Conservation (phyloP, 2,329 filamentous ascomycete genomes). For the Alternaria sp. region DNA sequence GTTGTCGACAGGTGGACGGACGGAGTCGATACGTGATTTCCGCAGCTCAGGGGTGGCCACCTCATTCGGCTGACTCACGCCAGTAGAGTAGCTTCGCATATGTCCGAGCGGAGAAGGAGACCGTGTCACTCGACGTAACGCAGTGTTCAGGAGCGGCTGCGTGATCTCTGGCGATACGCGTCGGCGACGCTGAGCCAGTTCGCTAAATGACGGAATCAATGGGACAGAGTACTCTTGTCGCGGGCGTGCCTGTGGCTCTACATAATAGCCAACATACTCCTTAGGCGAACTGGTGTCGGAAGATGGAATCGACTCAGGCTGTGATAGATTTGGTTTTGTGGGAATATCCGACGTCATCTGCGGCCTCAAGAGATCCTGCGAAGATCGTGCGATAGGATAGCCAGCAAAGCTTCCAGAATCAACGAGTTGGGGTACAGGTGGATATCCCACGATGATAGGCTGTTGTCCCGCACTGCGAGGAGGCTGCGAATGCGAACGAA, state of each 20-base stretch:
- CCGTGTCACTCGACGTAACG: conserved; percentile 46
- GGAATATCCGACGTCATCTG: conserved; percentile 28
- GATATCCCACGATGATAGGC: conserved; percentile 49
- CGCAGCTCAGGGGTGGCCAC: conserved; percentile 20
- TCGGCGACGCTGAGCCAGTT: conserved; percentile 50
- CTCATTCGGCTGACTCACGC: conserved; percentile 20
- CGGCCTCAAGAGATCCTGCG: conserved; percentile 33
- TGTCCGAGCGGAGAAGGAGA: conserved; percentile 57
- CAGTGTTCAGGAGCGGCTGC: conserved; percentile 47
- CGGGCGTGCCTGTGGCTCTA: conserved; percentile 50
- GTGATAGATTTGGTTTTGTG: conserved; percentile 26
- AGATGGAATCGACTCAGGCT: conserved; percentile 25
- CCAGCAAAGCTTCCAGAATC: conserved; percentile 38
- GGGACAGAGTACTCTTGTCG: conserved; percentile 47
- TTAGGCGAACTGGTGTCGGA: conserved; percentile 51
- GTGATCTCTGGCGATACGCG: conserved; percentile 53
- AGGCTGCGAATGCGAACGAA: conserved; percentile 59
- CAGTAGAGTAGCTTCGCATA: conserved; percentile 49
- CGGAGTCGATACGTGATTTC: conserved; percentile 37
- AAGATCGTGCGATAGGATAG: conserved; percentile 44
- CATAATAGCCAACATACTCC: conserved; percentile 59
- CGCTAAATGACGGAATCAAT: conserved; percentile 47
- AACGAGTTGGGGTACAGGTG: conserved; percentile 41
- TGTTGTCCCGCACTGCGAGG: conserved; percentile 52
- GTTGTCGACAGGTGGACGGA: conserved; percentile 34